These are phyloP conservation scores for Chlorella sp. DNA, from an alignment of 139 green algal genomes.

Conservation along the genomic window DNA sequence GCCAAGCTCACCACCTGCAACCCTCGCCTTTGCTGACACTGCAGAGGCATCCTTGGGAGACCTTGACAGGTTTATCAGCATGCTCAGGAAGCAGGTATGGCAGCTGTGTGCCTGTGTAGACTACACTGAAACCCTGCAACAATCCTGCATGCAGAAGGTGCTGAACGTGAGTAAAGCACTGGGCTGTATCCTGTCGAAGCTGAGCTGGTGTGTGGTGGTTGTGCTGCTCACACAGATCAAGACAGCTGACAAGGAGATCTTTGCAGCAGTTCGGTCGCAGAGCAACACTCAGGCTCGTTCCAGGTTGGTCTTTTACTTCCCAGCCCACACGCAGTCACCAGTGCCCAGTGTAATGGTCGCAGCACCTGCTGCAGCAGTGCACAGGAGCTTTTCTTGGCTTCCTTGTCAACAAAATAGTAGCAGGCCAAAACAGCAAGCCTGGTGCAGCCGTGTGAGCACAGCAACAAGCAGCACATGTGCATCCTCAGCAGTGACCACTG, in stretches of 20 bases:
- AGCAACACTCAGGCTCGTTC: conserved; percentile 34
- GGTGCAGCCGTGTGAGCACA: not conserved
- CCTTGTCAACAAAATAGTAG: not conserved
- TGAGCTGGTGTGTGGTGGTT: no score
- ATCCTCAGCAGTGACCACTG: no score
- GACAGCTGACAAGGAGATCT: conserved; percentile 84
- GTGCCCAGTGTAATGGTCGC: no score
- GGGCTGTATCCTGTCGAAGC: no score
- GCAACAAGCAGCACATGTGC: not conserved
- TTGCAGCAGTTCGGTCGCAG: conserved; percentile 68
- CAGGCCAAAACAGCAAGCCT: not conserved
- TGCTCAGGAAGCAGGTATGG: conserved; percentile 50
- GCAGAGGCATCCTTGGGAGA: conserved; percentile 67
- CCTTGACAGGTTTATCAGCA: conserved; percentile 74
- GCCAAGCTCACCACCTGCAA: no score
- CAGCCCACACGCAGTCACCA: not conserved
- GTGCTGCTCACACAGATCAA: no score
- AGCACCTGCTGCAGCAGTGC: no score
- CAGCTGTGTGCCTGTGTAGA: not conserved
- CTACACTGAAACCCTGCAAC: not conserved
- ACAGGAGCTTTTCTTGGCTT: not conserved
- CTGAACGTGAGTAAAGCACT: no score
- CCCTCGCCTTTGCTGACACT: no score
- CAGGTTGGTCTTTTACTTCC: conserved; percentile 8
- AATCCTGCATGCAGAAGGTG: not conserved